A percentile compares a stretch with the other conserved stretches of the same genome.
Conservation (phyloP, 2,329 filamentous ascomycete genomes). For the Colletotrichum acutatum region DNA sequence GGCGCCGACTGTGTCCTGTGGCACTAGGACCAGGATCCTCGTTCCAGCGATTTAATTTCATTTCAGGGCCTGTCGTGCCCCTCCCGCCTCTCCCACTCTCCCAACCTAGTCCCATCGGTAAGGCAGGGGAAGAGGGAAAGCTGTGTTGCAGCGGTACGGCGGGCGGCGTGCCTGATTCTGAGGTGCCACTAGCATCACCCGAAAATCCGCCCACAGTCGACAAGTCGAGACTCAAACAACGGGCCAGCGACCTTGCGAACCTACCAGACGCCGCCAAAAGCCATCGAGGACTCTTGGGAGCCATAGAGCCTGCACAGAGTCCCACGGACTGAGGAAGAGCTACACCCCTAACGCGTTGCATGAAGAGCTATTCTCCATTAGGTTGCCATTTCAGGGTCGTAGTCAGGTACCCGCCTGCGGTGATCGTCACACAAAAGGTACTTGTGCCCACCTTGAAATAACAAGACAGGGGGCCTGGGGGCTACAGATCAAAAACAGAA, state of each 20-base stretch:
- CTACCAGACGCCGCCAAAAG: slow-evolving; percentile 29
- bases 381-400: slow-evolving; percentile 14
- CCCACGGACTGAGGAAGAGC: slow-evolving; percentile 20
- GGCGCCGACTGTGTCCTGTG: slow-evolving; percentile 12
- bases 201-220: slow-evolving; percentile 11
- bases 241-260: slow-evolving; percentile 17
- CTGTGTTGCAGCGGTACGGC: background rate
- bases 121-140: background rate
- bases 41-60: slow-evolving; percentile 34
- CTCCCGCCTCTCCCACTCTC: slow-evolving; percentile 21
- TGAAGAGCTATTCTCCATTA: slow-evolving; percentile 28
- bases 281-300: background rate
- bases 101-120: background rate
- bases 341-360: slow-evolving; percentile 26
- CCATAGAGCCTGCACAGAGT: slow-evolving; percentile 4
- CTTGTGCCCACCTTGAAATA: slow-evolving; percentile 6
- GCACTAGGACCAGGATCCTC: slow-evolving; percentile 29
- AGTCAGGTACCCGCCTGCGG: slow-evolving; percentile 34
- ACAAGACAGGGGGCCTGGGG: slow-evolving; percentile 8
- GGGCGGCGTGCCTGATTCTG: slow-evolving; percentile 21
- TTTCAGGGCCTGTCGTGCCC: slow-evolving; percentile 34
- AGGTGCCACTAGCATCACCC: slow-evolving; percentile 30
- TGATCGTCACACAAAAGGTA: slow-evolving; percentile 34
- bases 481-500: slow-evolving; percentile 14
- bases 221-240: slow-evolving; percentile 30